Evolutionary conservation across 345 rosid species (phyloP).

Genomic region (Lepidium africanum): DNA sequence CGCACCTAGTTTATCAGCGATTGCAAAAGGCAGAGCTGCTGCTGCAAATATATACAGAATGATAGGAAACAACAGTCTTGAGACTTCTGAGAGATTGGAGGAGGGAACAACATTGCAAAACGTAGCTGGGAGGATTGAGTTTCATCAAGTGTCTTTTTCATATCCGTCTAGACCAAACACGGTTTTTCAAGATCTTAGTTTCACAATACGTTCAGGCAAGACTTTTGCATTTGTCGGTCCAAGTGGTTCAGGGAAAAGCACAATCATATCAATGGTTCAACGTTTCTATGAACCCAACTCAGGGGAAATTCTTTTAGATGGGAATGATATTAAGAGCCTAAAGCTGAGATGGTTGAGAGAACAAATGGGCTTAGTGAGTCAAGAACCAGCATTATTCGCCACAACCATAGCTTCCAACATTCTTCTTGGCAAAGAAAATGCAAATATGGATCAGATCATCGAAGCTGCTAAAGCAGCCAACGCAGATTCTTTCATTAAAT

Average conservation of each 20-base stretch:
- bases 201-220: slow-evolving; percentile 51
- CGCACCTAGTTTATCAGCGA: slow-evolving; percentile 64
- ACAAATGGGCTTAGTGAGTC: slow-evolving; percentile 87
- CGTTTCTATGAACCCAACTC: slow-evolving; percentile 81
- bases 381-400: slow-evolving; percentile 83
- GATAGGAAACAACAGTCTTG: slow-evolving; percentile 31
- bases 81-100: slow-evolving; percentile 23
- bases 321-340: slow-evolving; percentile 49
- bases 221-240: slow-evolving; percentile 77
- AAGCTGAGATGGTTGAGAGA: slow-evolving; percentile 69
- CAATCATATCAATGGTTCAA: slow-evolving; percentile 71
- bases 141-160: slow-evolving; percentile 45
- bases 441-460: slow-evolving; percentile 38
- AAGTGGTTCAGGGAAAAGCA: slow-evolving; percentile 92
- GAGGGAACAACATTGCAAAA: slow-evolving; percentile 32
- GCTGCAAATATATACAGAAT: slow-evolving; percentile 42
- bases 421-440: slow-evolving; percentile 59
- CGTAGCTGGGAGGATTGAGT: slow-evolving; percentile 57
- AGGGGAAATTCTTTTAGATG: slow-evolving; percentile 66
- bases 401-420: slow-evolving; percentile 61
- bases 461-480: slow-evolving; percentile 77
- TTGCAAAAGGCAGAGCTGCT: slow-evolving; percentile 64
- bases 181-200: slow-evolving; percentile 64
- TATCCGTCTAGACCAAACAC: slow-evolving; percentile 57
- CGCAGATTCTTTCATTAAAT: slow-evolving; percentile 63